phyloP scores from a whole-genome alignment of 345 rosid genomes.

The Hibiscus tridactylites region DNA sequence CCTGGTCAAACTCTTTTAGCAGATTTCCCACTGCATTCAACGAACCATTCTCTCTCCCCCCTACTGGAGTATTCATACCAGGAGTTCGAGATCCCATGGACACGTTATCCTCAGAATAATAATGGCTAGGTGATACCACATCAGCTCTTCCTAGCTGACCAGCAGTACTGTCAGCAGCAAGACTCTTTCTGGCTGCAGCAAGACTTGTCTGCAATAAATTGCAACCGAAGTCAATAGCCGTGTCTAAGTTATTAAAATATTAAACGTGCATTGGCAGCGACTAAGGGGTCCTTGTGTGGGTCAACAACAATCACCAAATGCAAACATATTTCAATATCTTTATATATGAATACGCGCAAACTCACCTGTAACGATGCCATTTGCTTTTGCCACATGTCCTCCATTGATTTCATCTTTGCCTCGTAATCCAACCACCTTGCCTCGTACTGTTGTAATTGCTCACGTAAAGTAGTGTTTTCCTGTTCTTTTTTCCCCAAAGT shows the following conservation, averaged over 20 bases:
- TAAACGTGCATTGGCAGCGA: not conserved
- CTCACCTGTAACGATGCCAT: conserved; percentile 82
- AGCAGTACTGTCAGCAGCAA: conserved; percentile 44
- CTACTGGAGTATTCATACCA: conserved; percentile 42
- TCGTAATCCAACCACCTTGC: conserved; percentile 77
- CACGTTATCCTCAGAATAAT: conserved; percentile 52
- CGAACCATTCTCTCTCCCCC: conserved; percentile 51
- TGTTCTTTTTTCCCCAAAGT: conserved; percentile 64
- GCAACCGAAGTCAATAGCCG: not conserved
- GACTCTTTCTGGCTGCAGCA: conserved; percentile 70
- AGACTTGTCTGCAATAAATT: conserved; percentile 55
- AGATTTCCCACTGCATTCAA: conserved; percentile 42
- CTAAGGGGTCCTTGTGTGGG: not conserved
- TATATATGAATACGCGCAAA: not conserved
- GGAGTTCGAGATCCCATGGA: conserved; percentile 60
- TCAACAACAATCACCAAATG: not conserved
- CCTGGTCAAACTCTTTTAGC: conserved; percentile 67
- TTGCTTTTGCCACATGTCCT: conserved; percentile 91
- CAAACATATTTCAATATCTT: not conserved
- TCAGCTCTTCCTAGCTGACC: conserved; percentile 48
- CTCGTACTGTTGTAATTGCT: conserved; percentile 63
- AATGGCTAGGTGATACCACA: conserved; percentile 44
- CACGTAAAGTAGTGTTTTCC: conserved; percentile 65
- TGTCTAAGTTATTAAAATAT: not conserved
- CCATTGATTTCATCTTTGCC: conserved; percentile 85